Base-by-base conservation (phyloP, 306 rosid genomes). In the Prunus dulcis region DNA sequence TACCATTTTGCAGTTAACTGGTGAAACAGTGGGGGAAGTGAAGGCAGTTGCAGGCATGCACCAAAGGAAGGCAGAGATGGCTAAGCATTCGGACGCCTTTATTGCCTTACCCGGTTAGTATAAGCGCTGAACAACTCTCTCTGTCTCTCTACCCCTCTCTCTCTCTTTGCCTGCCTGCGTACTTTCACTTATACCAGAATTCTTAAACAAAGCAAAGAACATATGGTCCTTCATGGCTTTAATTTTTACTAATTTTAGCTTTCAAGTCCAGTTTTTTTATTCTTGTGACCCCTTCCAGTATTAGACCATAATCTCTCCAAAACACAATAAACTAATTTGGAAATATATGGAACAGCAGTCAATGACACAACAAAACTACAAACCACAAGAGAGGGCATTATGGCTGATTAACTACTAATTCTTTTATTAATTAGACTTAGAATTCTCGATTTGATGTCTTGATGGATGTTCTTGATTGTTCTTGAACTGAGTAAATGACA, bases 31-130 rank as follows among this genome's bases (percentile, higher is more conserved):
- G 75, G 98, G 98, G 80, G 98, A 95, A 79, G 96, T 95, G 86
- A 95, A 95, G 80, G 92, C 99, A 69, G 99, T 92, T 56, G 97
- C 97, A 73, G 99, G 88, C 82, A 95, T 95, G 97, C 99, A 95
- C 74, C 97, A 92, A 88, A 90, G 99, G 80, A 95, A 95, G 81
- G 99, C 97, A 79, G 99, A 95, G 89, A 95, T 95, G 99, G 96
- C 97, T 64, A 88, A 76, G 92, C 99, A 92, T 81, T 95, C 97
- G 28, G 99, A 95, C 87, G 99, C 99, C 72, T 95, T 95, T 86
- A 95, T 95, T 84, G 99, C 97, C 83, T 87, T 95, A 82, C 99
- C 99, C 82, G 99, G 99, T 95, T 87, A 75, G 86, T 81, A 27
- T 67, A 61, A 76, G 73, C 81, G 66, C 77, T 77, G 56, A 69